Evolutionary conservation across 768 basidiomycete species (phyloP).

Genomic region (Pulveroboletus frians): DNA sequence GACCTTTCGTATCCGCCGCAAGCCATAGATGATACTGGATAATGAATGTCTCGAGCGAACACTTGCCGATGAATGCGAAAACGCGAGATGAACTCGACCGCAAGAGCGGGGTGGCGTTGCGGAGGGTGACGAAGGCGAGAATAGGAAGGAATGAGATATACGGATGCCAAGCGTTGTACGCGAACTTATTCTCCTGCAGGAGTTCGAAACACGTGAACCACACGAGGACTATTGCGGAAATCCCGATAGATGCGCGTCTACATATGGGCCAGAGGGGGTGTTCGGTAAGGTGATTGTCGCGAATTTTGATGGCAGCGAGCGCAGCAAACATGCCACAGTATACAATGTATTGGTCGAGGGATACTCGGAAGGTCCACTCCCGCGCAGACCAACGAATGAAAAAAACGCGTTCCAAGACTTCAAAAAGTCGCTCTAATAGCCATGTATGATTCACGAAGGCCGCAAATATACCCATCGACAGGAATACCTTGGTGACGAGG

Average conservation of each 20-base stretch:
- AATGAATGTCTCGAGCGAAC: conserved; percentile 89
- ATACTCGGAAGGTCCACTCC: conserved; percentile 88
- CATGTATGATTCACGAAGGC: conserved; percentile 60
- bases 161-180: conserved; percentile 82
- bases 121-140: conserved; percentile 64
- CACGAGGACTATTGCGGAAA: conserved; percentile 48
- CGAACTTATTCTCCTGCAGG: conserved; percentile 68
- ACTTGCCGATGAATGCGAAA: conserved; percentile 80
- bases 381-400: conserved; percentile 76
- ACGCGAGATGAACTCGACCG: conserved; percentile 63
- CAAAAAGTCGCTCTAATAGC: conserved; percentile 62
- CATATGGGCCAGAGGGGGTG: conserved; percentile 58
- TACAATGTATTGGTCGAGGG: conserved; percentile 84
- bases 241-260: conserved; percentile 44
- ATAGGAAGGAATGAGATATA: conserved; percentile 81
- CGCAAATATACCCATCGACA: conserved; percentile 60
- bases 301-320: conserved; percentile 66
- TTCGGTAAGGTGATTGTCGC: conserved; percentile 67
- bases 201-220: conserved; percentile 89
- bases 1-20: conserved; percentile 76
- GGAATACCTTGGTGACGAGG: conserved; percentile 63
- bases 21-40: conserved; percentile 88
- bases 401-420: conserved; percentile 57
- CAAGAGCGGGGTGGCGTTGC: conserved; percentile 67
- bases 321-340: conserved; percentile 83